A percentile compares a stretch with the other conserved stretches of the same genome.
Evolutionary conservation across 495 filamentous ascomycete species (phyloP).

Genomic region (Tuber brumale): DNA sequence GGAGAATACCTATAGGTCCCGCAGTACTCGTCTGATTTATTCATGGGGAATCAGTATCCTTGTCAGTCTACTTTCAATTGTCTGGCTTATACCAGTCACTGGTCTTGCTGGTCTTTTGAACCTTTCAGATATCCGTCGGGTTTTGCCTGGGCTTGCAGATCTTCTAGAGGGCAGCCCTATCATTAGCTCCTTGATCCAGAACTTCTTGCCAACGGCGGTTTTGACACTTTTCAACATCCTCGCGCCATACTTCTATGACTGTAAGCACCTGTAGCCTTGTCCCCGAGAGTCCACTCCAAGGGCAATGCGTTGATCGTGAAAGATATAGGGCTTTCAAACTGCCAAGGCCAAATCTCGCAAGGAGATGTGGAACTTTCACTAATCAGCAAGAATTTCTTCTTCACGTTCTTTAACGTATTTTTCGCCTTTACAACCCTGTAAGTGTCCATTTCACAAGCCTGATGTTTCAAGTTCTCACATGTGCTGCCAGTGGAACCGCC

Average conservation of each 20-base stretch:
- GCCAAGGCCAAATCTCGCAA: constrained; percentile 90
- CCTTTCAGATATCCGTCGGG: constrained; percentile 64
- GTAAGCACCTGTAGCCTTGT: constrained; percentile 42
- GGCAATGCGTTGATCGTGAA: constrained; percentile 17
- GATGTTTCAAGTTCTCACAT: not conserved
- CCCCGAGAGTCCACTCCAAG: not conserved
- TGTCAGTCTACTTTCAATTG: constrained; percentile 71
- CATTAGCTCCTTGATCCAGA: constrained; percentile 69
- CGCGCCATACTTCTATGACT: constrained; percentile 92
- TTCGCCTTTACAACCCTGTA: constrained; percentile 79
- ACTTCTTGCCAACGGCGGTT: constrained; percentile 75
- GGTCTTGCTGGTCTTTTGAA: constrained; percentile 71
- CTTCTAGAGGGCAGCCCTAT: constrained; percentile 60
- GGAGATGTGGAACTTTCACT: constrained; percentile 91
- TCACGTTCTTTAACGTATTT: constrained; percentile 98
- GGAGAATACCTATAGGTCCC: constrained; percentile 84
- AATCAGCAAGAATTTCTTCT: constrained; percentile 99
- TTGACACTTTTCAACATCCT: constrained; percentile 79
- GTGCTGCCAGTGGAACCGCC: constrained; percentile 55
- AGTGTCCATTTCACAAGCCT: not conserved
- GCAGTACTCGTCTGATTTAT: constrained; percentile 61
- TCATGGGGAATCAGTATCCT: constrained; percentile 76
- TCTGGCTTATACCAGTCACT: constrained; percentile 85
- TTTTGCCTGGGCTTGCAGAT: constrained; percentile 65
- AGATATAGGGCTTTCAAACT: constrained; percentile 61